phyloP scores from a whole-genome alignment of 805 yeast genomes.

The Blastobotrys attinorum region DNA sequence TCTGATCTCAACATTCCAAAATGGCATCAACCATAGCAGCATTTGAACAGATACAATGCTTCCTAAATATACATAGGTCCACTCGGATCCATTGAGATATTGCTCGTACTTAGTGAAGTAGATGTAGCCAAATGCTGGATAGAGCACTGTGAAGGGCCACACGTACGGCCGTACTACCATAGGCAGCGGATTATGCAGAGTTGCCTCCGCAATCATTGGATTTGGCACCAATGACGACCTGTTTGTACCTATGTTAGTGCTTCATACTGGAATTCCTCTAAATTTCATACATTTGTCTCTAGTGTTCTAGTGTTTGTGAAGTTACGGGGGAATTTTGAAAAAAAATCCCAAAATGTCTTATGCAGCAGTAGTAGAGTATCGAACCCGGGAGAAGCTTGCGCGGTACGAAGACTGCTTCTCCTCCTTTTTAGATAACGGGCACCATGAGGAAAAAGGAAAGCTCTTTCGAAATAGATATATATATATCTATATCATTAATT shows the following conservation, averaged over 20 bases:
- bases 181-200: slow-evolving; percentile 64
- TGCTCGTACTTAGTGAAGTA: slow-evolving; percentile 65
- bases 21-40: slow-evolving; percentile 81
- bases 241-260: neutral
- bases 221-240: slow-evolving; percentile 46
- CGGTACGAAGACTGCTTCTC: too few species aligned
- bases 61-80: slow-evolving; percentile 89
- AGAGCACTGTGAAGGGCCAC: slow-evolving; percentile 61
- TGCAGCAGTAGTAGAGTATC: too few species aligned
- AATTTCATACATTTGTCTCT: too few species aligned
- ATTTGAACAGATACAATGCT: slow-evolving; percentile 64
- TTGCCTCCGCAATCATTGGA: slow-evolving; percentile 63
- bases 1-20: slow-evolving; percentile 75
- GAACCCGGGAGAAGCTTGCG: too few species aligned
- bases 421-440: too few species aligned
- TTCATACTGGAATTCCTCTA: too few species aligned
- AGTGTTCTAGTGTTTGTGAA: too few species aligned
- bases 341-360: too few species aligned
- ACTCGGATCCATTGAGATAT: slow-evolving; percentile 82
- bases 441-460: too few species aligned
- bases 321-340: too few species aligned
- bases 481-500: too few species aligned
- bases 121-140: slow-evolving; percentile 63
- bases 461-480: too few species aligned
- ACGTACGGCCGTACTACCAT: slow-evolving; percentile 61